Conservation (phyloP, 169 alveolate species). For the Eimeria tenella region DNA sequence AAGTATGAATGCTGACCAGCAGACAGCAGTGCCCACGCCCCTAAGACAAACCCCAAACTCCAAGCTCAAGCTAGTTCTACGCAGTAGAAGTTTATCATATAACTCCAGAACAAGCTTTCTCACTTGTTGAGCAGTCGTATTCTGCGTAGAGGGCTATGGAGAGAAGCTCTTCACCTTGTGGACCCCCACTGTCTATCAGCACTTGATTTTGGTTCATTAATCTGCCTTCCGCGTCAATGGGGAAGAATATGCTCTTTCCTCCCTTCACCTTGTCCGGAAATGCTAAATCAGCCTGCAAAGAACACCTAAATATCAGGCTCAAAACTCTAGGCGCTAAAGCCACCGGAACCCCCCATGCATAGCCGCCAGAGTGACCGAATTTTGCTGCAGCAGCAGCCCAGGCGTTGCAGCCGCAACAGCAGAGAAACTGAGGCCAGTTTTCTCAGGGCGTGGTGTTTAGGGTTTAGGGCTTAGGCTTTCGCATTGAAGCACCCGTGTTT, state of each 20-base stretch:
- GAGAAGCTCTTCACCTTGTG: constrained; percentile 64
- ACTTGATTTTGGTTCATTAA: constrained; percentile 7
- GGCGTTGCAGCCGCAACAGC: neutral
- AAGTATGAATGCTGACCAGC: neutral
- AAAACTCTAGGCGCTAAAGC: neutral
- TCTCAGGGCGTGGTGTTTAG: constrained; percentile 5
- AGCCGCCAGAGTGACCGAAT: neutral
- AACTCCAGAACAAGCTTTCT: neutral
- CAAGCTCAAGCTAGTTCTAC: neutral
- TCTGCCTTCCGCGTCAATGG: constrained; percentile 13
- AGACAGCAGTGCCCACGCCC: neutral
- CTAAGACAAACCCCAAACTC: neutral
- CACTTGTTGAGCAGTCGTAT: constrained; percentile 45
- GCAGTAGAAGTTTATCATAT: neutral
- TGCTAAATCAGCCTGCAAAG: constrained; percentile 24
- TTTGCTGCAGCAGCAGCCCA: neutral
- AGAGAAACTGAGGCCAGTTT: neutral
- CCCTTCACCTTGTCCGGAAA: constrained; percentile 6
- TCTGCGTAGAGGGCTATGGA: constrained; percentile 59
- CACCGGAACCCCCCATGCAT: neutral
- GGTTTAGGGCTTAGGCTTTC: neutral
- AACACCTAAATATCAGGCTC: neutral
- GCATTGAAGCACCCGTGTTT: constrained; percentile 37
- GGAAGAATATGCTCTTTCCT: constrained; percentile 16
- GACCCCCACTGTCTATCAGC: constrained; percentile 57